phyloP scores from a whole-genome alignment of 176 grass and related monocot genomes.

The Avena atlantica region DNA sequence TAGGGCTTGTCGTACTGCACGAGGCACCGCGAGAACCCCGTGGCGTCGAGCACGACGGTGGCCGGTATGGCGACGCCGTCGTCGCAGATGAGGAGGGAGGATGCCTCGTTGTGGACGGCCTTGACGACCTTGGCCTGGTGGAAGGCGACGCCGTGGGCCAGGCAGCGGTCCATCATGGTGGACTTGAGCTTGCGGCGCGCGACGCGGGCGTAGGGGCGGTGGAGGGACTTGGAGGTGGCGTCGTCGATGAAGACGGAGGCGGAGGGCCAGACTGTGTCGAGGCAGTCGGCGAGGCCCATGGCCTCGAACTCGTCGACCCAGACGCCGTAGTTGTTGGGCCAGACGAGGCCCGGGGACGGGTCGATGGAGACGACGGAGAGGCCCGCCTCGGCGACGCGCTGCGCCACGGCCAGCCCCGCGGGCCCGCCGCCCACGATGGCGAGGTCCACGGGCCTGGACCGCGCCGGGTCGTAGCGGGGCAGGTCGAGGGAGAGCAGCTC shows the following conservation, averaged over 20 bases:
- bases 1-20: conserved; percentile 90
- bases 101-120: conserved; percentile 67
- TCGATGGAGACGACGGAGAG: conserved; percentile 90
- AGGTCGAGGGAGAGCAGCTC: conserved; percentile 77
- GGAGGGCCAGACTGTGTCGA: conserved; percentile 75
- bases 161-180: conserved; percentile 85
- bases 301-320: conserved; percentile 98
- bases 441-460: conserved; percentile 68
- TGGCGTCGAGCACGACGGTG: conserved; percentile 86
- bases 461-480: conserved; percentile 80
- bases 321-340: conserved; percentile 97
- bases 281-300: conserved; percentile 87
- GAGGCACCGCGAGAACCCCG: conserved; percentile 86
- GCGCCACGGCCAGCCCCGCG: conserved; percentile 83
- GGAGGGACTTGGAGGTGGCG: conserved; percentile 56
- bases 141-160: conserved; percentile 70
- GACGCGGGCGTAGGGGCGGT: conserved; percentile 76
- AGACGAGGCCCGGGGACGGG: conserved; percentile 74
- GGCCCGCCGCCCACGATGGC: conserved; percentile 88
- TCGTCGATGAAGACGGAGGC: conserved; percentile 73
- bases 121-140: conserved; percentile 84
- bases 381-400: conserved; percentile 85
- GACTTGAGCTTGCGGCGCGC: conserved; percentile 89
- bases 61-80: conserved; percentile 78
- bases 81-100: conserved; percentile 80